phyloP scores from a whole-genome alignment of 345 rosid genomes.

The Sapria himalayana region DNA sequence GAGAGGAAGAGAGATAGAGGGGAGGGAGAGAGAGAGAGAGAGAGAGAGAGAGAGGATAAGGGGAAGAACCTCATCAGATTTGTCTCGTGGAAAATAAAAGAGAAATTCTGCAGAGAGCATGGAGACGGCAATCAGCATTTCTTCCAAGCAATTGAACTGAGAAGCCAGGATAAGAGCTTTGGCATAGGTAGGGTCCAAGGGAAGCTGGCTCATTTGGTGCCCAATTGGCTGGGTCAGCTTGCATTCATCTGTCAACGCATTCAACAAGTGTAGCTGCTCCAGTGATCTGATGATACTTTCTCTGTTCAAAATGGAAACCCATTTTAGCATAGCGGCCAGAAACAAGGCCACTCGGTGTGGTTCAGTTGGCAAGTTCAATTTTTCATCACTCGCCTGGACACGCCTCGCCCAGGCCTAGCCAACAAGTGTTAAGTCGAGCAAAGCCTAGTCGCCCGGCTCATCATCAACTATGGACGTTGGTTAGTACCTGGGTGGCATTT shows the following conservation, averaged over 20 bases:
- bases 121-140: constrained; percentile 82
- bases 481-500: constrained; percentile 91
- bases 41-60: too few species aligned
- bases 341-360: neutral
- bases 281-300: constrained; percentile 52
- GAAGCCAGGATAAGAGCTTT: constrained; percentile 70
- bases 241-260: constrained; percentile 77
- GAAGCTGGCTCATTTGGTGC: constrained; percentile 82
- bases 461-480: too few species aligned
- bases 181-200: constrained; percentile 71
- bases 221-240: constrained; percentile 66
- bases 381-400: too few species aligned
- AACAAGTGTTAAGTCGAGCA: neutral
- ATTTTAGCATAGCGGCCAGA: neutral
- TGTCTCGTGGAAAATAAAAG: constrained; percentile 62
- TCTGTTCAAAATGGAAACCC: constrained; percentile 24
- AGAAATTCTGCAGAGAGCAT: constrained; percentile 82
- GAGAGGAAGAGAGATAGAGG: too few species aligned
- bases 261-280: constrained; percentile 59
- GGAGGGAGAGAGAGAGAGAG: too few species aligned
- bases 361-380: too few species aligned
- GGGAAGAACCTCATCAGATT: constrained; percentile 78
- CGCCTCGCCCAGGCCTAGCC: too few species aligned
- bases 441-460: constrained; percentile 1
- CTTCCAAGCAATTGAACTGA: constrained; percentile 73